Evolutionary conservation across 768 basidiomycete species (phyloP), one percentile per base, ranked within the genome.

Genomic region (Rhizopogon vinicolor): DNA sequence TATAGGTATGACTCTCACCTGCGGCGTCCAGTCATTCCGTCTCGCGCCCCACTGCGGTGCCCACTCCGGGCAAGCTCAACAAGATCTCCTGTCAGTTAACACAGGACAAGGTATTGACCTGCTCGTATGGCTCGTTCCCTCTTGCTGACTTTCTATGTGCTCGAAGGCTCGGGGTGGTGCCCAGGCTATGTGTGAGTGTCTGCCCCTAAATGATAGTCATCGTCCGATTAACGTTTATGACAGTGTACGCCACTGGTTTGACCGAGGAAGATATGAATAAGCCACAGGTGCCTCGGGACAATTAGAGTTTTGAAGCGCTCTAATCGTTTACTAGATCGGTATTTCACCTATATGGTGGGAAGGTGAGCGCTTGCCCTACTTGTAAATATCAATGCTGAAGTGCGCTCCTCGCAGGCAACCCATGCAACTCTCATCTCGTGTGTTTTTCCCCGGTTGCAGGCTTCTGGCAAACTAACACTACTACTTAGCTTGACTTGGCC

Each of bases 341-440:
- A 91, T 94, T 64, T 89, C 89, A 31, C 86, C 89, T 3, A 79
- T 93, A 51, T 94, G 91, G 91, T 94, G 91, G 90, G 91, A 93
- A 79, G 91, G 91, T 87, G 60, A 57, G 60, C 51, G 9, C 9
- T 44, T 44, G 37, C 37, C 16, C 41, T 40, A 1, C 22, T 46
- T 45, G 19, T 19, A 10, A 53, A 41, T 19, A 19, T 41, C 14
- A 7, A 9, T 35, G 7, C 33, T 48, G 33, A 48, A 35, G 13
- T 48, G 41, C 43, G 25, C 29, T 51, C 31, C 39, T 51, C 22
- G 16, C 58, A 87, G 89, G 91, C 40, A 93, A 93, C 67, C 91
- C 91, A 3, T 94, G 92, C 68, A 94, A 94, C 65, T 78, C 77
- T 44, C 91, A 93, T 65, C 78, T 92, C 31, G 89, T 89, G 68